A percentile compares a stretch with the other conserved stretches of the same genome.
Evolutionary conservation across 106 monocot genomes (phyloP).

Genomic region (Narthecium ossifragum): DNA sequence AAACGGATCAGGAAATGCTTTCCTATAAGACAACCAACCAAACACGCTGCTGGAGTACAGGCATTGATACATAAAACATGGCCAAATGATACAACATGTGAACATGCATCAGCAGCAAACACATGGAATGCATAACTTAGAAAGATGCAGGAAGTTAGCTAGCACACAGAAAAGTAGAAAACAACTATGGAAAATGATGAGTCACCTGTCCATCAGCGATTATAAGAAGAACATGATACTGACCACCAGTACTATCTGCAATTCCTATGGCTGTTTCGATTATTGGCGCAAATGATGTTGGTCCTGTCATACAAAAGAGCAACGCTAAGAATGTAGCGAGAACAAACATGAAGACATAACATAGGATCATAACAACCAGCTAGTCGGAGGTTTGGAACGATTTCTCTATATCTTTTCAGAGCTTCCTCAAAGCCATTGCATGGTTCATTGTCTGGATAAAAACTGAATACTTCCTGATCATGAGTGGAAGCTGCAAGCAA

Average conservation of each 20-base stretch:
- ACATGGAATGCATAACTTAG: too few relatives aligned
- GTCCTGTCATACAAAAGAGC: constrained; percentile 33
- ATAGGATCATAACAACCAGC: constrained; percentile 38
- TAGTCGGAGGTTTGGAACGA: constrained; percentile 60
- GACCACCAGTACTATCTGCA: constrained; percentile 75
- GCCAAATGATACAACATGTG: too few relatives aligned
- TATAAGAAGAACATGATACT: constrained; percentile 86
- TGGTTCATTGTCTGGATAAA: constrained; percentile 53
- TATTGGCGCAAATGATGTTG: constrained; percentile 89
- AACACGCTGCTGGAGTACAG: too few relatives aligned
- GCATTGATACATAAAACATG: too few relatives aligned
- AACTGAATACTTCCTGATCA: constrained; percentile 87
- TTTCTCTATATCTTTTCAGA: constrained; percentile 53
- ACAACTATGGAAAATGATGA: neutral
- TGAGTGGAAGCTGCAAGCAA: constrained; percentile 55
- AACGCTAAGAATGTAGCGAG: neutral
- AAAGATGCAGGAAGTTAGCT: neutral
- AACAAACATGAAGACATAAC: neutral
- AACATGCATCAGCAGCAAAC: too few relatives aligned
- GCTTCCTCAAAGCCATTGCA: constrained; percentile 81
- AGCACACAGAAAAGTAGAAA: neutral
- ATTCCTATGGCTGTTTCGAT: constrained; percentile 85
- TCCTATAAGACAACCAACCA: too few relatives aligned
- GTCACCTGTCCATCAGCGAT: constrained; percentile 91
- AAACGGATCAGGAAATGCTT: too few relatives aligned